Conservation (phyloP, 345 rosid species). For the Citrus glauca region DNA sequence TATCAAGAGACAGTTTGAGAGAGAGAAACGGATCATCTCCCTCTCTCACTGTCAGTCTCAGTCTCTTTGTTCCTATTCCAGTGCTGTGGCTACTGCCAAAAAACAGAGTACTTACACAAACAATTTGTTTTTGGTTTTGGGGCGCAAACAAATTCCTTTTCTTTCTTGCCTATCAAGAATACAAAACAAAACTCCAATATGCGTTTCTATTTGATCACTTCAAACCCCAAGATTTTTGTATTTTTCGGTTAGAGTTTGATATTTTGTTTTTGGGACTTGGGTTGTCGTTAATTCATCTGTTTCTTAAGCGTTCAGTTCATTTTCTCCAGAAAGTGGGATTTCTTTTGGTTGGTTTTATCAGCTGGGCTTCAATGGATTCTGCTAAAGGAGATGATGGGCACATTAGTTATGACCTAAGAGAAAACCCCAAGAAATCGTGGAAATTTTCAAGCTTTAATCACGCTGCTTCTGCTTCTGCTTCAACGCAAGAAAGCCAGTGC, state of each 20-base stretch:
- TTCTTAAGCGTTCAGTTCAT: slow-evolving; percentile 22
- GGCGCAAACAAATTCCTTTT: not conserved
- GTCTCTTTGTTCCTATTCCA: not conserved
- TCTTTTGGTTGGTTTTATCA: slow-evolving; percentile 2
- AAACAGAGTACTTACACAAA: not conserved
- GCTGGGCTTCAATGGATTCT: slow-evolving; percentile 18
- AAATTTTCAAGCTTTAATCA: slow-evolving; percentile 32
- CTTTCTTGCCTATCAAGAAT: not conserved
- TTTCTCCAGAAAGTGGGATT: slow-evolving; percentile 8
- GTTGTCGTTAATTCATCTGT: slow-evolving; percentile 23
- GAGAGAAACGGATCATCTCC: not conserved
- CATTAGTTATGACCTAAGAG: slow-evolving; percentile 43
- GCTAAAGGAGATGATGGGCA: slow-evolving; percentile 18
- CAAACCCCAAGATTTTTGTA: not conserved
- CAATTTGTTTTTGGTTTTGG: not conserved
- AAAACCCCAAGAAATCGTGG: slow-evolving; percentile 65
- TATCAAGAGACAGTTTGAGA: not conserved
- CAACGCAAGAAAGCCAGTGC: slow-evolving; percentile 23
- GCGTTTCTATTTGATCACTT: slow-evolving; percentile 15
- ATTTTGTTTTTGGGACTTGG: slow-evolving; percentile 14
- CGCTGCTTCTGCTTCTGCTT: not conserved
- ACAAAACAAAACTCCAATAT: not conserved
- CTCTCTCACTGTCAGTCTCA: not conserved
- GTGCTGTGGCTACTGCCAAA: not conserved
- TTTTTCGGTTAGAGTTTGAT: not conserved